A percentile compares a stretch with the other conserved stretches of the same genome.
Conservation (phyloP, 1,284 basidiomycete species). For the Ceratobasidium sp. region DNA sequence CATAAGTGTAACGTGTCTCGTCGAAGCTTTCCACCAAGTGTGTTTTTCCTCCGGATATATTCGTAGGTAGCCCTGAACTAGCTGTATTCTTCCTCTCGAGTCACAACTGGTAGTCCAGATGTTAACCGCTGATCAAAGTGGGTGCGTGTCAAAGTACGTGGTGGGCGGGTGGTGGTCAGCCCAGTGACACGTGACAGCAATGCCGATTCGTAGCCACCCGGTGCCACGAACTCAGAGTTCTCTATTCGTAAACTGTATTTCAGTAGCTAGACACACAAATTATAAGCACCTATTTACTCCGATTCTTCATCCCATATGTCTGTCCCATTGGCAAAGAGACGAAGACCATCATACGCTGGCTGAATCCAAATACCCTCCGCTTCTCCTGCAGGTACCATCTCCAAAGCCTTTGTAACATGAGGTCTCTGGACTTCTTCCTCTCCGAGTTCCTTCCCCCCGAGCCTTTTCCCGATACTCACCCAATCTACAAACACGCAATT, state of each 20-base stretch:
- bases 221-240: background rate
- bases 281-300: background rate
- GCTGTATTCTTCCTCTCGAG: background rate
- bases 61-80: background rate
- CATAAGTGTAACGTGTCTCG: slow-evolving; percentile 32
- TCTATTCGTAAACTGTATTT: background rate
- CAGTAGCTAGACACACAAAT: background rate
- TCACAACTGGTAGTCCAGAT: background rate
- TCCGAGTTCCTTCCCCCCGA: slow-evolving; percentile 57
- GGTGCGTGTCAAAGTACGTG: slow-evolving; percentile 9
- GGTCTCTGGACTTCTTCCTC: slow-evolving; percentile 49
- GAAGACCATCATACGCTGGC: slow-evolving; percentile 76
- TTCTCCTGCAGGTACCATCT: slow-evolving; percentile 38
- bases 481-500: slow-evolving; percentile 59
- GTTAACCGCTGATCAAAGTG: background rate
- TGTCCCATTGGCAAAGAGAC: slow-evolving; percentile 53
- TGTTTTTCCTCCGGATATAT: background rate
- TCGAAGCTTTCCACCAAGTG: background rate
- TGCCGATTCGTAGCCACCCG: background rate
- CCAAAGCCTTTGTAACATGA: slow-evolving; percentile 27
- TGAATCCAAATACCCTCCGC: slow-evolving; percentile 68
- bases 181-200: background rate
- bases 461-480: slow-evolving; percentile 64
- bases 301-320: slow-evolving; percentile 21
- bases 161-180: background rate